Evolutionary conservation across 2,329 filamentous ascomycete genomes (phyloP).

Genomic region (Escovopsis weberi): DNA sequence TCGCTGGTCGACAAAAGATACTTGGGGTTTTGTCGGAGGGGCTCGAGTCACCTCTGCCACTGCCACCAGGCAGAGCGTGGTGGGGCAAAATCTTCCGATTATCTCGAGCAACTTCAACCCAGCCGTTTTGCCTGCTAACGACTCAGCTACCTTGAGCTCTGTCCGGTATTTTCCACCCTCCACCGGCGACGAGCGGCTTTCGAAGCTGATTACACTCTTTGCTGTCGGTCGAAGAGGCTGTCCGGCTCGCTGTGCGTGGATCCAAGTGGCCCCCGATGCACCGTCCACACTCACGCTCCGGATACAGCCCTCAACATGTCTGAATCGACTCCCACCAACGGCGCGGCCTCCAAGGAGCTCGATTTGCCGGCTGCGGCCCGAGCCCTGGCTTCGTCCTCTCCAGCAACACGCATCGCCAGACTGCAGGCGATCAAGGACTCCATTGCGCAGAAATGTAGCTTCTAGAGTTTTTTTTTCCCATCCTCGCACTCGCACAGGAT

Average conservation of each 20-base stretch:
- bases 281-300: constrained; percentile 11
- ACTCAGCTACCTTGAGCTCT: too few relatives aligned
- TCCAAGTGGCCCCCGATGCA: constrained; percentile 19
- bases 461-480: constrained; percentile 6
- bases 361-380: constrained; percentile 35
- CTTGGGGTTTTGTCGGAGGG: too few relatives aligned
- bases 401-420: constrained; percentile 36
- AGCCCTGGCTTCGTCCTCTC: constrained; percentile 48
- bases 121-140: too few relatives aligned
- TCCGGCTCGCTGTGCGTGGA: not conserved
- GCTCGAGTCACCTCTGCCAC: too few relatives aligned
- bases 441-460: constrained; percentile 37
- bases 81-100: too few relatives aligned
- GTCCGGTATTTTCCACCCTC: too few relatives aligned
- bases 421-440: constrained; percentile 43
- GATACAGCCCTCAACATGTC: constrained; percentile 19
- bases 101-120: too few relatives aligned
- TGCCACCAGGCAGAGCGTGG: too few relatives aligned
- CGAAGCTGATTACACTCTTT: too few relatives aligned
- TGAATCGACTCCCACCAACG: constrained; percentile 27
- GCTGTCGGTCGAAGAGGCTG: too few relatives aligned
- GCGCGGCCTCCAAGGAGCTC: constrained; percentile 24
- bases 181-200: too few relatives aligned
- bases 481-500: not conserved
- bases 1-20: too few relatives aligned